Evolutionary conservation across 1,284 basidiomycete genomes (phyloP), one percentile per base, ranked within the genome.

Genomic region (Bjerkandera adusta): DNA sequence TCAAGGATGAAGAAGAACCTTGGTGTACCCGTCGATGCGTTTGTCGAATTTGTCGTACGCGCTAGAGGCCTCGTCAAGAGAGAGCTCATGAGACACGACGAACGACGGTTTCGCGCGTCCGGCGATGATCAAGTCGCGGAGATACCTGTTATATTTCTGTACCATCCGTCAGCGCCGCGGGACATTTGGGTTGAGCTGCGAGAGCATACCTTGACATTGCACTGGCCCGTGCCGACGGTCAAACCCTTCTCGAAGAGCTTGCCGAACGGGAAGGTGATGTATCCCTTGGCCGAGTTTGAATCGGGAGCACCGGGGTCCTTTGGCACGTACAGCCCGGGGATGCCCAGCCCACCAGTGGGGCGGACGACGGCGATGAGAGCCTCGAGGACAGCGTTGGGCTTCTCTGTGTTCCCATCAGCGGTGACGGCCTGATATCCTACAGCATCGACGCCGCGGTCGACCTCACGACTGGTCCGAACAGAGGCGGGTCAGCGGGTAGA

Each of bases 161-260:
- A 29, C 29, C 22, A n/a, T 21, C 30, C 12, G 16, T 35, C 34
- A 50, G 12, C 30, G 18, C 15, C 10, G 10, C n/a, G n/a, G n/a
- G n/a, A n/a, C n/a, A n/a, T n/a, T n/a, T n/a, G n/a, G n/a, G n/a
- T n/a, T n/a, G n/a, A n/a, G n/a, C n/a, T n/a, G n/a, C n/a, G n/a
- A n/a, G n/a, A n/a, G n/a, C n/a, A n/a, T n/a, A 73, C 72, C 68
- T 78, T 78, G 51, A 77, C 76, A 47, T 77, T 76, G 58, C 75
- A 77, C 57, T 77, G 74, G 0, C 75, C 75, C 12, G 74, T 76
- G n/a, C 72, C 75, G 22, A 79, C 46, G 4, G 65, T 65, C 12
- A 77, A 57, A 1, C 75, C 76, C 54, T 77, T 79, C 62, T 76
- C 72, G 56, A 79, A 79, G 8, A 77, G 56, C 56, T 72, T 73